Conservation (phyloP, 331 rosid genomes). For the Malus hybrid region DNA sequence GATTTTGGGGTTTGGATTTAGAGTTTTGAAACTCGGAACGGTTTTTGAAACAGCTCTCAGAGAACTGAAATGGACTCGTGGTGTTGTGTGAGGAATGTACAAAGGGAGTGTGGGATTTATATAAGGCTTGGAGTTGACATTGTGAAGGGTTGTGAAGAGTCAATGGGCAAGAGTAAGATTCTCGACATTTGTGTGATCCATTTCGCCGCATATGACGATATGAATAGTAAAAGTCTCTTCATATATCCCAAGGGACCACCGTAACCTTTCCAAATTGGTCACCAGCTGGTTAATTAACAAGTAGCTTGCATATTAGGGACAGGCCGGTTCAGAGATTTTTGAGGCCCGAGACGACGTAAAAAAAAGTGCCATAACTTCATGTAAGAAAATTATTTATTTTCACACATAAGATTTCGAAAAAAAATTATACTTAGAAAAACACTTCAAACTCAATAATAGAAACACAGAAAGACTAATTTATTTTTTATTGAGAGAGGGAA, state of each 20-base stretch:
- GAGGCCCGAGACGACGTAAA: too few species aligned
- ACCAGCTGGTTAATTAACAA: not conserved
- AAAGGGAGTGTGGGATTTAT: conserved; percentile 25
- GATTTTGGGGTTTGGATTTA: not conserved
- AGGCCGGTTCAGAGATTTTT: too few species aligned
- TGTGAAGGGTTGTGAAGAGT: not conserved
- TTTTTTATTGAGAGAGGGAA: too few species aligned
- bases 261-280: not conserved
- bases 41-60: not conserved
- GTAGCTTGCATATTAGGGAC: not conserved
- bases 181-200: conserved; percentile 1
- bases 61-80: not conserved
- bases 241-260: conserved; percentile 56
- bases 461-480: too few species aligned
- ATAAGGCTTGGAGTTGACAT: conserved; percentile 34
- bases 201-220: conserved; percentile 42
- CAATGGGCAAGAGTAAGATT: conserved; percentile 15
- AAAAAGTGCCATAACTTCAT: too few species aligned
- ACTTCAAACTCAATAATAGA: too few species aligned
- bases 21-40: too few species aligned
- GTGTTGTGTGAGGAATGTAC: not conserved
- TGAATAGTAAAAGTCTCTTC: conserved; percentile 31
- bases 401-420: too few species aligned
- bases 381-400: too few species aligned
- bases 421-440: too few species aligned